These are phyloP conservation scores for Alternaria angustiovoidea DNA, from an alignment of 2,329 filamentous ascomycete genomes.

Conservation along the genomic window DNA sequence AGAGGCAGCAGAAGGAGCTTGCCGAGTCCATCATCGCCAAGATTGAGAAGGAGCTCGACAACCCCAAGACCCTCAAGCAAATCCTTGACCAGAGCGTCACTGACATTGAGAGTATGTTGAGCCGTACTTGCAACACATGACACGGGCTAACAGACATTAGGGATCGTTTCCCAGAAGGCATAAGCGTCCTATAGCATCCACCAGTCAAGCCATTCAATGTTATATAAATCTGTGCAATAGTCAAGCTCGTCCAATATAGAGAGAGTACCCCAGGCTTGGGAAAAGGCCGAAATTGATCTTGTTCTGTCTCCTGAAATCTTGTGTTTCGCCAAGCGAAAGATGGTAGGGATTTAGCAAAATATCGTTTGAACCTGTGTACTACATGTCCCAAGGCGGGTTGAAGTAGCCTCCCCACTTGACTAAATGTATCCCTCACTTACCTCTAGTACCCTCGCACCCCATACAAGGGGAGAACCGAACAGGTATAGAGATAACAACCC, in stretches of 20 bases:
- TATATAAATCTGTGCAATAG: constrained; percentile 55
- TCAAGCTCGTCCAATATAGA: constrained; percentile 48
- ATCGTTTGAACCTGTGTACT: background rate
- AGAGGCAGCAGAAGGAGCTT: constrained; percentile 96
- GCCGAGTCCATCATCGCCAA: constrained; percentile 93
- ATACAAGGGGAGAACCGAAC: no score
- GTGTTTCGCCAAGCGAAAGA: background rate
- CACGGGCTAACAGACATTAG: constrained; percentile 35
- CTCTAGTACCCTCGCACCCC: no score
- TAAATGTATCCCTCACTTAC: no score
- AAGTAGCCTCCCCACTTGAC: no score
- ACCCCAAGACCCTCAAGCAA: constrained; percentile 95
- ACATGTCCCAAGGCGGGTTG: background rate
- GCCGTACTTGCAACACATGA: no score
- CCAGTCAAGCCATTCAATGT: constrained; percentile 44
- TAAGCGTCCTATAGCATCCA: constrained; percentile 42
- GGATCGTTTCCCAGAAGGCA: constrained; percentile 52
- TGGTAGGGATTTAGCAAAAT: background rate
- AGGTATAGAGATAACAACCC: no score
- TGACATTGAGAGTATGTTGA: constrained; percentile 87
- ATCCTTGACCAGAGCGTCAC: constrained; percentile 96
- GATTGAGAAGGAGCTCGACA: constrained; percentile 98
- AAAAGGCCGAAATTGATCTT: constrained; percentile 34
- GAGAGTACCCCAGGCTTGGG: constrained; percentile 40
- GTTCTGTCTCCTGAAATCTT: constrained; percentile 20